These are phyloP conservation scores for Ensete ventricosum DNA, from an alignment of 176 grass and related monocot species.

Conservation along the genomic window DNA sequence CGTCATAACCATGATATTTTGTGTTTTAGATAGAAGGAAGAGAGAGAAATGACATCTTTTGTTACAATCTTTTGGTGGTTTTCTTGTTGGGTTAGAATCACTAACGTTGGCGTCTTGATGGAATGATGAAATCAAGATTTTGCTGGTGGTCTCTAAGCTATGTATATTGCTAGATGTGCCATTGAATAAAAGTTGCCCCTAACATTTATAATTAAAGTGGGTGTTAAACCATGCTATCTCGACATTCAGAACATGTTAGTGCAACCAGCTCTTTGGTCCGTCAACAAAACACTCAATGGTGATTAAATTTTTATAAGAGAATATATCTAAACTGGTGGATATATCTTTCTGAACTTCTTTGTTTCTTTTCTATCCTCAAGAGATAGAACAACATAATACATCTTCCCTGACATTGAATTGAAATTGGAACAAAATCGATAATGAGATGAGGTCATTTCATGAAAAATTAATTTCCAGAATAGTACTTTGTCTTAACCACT, in stretches of 20 bases:
- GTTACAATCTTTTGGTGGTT: neutral
- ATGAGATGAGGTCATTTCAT: too few relatives aligned
- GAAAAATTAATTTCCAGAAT: too few relatives aligned
- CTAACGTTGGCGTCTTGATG: neutral
- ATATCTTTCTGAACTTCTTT: too few relatives aligned
- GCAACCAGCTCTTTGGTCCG: neutral
- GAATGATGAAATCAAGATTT: neutral
- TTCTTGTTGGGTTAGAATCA: neutral
- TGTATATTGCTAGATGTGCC: too few relatives aligned
- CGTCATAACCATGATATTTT: neutral
- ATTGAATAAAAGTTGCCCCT: too few relatives aligned
- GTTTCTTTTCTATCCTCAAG: too few relatives aligned
- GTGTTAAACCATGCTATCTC: neutral
- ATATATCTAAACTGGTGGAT: too few relatives aligned
- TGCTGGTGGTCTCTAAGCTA: too few relatives aligned
- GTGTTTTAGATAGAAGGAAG: neutral
- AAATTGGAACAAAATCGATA: too few relatives aligned
- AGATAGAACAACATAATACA: too few relatives aligned
- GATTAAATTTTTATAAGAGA: neutral
- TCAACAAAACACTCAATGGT: neutral
- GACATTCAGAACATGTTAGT: neutral
- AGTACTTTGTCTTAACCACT: too few relatives aligned
- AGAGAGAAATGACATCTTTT: neutral
- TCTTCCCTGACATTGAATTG: too few relatives aligned
- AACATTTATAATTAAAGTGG: neutral